A percentile compares a stretch with the other conserved stretches of the same genome.
These are phyloP conservation scores for Penicillium freii DNA, from an alignment of 2,329 filamentous ascomycete genomes.

Conservation along the genomic window DNA sequence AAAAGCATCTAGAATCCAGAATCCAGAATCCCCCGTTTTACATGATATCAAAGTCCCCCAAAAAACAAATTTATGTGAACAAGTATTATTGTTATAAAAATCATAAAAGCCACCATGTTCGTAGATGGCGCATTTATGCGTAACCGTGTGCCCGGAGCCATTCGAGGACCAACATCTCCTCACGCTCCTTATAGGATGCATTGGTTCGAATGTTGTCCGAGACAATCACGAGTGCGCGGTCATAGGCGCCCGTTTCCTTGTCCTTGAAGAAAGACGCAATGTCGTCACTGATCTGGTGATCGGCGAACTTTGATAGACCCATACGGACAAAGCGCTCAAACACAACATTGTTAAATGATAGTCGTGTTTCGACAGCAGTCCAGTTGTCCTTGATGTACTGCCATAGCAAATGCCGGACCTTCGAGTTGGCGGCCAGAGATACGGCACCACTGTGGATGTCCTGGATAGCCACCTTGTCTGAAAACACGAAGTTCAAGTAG, in stretches of 20 bases:
- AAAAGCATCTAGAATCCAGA: not conserved
- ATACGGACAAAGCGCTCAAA: conserved; percentile 84
- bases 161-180: conserved; percentile 68
- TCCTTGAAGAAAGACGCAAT: conserved; percentile 80
- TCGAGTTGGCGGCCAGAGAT: conserved; percentile 69
- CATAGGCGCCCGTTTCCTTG: conserved; percentile 83
- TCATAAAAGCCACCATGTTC: not conserved
- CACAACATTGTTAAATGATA: conserved; percentile 79
- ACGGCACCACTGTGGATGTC: conserved; percentile 83
- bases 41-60: not conserved
- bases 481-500: conserved; percentile 73
- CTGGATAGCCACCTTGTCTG: conserved; percentile 76
- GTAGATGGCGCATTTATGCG: conserved; percentile 28
- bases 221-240: conserved; percentile 80
- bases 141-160: conserved; percentile 71
- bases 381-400: conserved; percentile 82
- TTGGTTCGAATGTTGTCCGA: conserved; percentile 82
- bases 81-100: not conserved
- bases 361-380: conserved; percentile 66
- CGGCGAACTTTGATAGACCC: conserved; percentile 74
- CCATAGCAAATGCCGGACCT: conserved; percentile 76
- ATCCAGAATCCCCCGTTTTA: not conserved
- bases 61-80: not conserved
- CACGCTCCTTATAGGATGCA: conserved; percentile 77
- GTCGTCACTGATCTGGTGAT: conserved; percentile 66